phyloP scores from a whole-genome alignment of 2,329 filamentous ascomycete species.

The Plenodomus lindquistii region DNA sequence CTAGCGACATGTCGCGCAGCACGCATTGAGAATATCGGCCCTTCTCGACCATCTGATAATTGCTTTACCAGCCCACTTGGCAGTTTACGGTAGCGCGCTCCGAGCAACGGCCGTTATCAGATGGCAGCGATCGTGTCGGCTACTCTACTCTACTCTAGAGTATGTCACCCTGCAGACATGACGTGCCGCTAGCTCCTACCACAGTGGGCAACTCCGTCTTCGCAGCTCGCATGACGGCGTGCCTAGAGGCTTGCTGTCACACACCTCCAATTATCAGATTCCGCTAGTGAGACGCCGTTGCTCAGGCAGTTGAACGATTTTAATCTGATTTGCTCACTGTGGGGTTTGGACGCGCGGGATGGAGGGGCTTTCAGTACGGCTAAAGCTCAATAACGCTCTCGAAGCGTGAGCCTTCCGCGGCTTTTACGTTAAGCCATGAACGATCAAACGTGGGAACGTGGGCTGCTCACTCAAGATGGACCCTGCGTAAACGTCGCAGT shows the following conservation, averaged over 20 bases:
- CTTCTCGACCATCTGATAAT: not conserved
- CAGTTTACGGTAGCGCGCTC: conserved; percentile 11
- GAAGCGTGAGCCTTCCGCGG: not conserved
- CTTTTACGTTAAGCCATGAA: conserved; percentile 21
- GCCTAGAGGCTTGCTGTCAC: too few relatives aligned
- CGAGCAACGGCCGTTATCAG: conserved; percentile 39
- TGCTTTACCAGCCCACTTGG: not conserved
- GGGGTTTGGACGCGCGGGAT: conserved; percentile 11
- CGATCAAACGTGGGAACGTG: conserved; percentile 4
- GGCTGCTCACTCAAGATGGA: not conserved
- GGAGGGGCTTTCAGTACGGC: conserved; percentile 20
- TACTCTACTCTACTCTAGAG: conserved; percentile 14
- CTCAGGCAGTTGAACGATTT: conserved; percentile 13
- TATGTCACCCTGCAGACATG: conserved; percentile 25
- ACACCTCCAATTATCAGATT: conserved; percentile 40
- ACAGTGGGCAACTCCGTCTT: conserved; percentile 23
- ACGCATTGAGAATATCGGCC: not conserved
- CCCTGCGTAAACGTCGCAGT: conserved; percentile 10
- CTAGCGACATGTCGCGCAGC: not conserved
- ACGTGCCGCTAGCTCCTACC: conserved; percentile 8
- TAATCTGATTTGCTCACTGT: conserved; percentile 39
- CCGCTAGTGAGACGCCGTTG: conserved; percentile 17
- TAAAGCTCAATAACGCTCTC: conserved; percentile 23
- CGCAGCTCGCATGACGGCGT: conserved; percentile 6
- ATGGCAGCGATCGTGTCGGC: conserved; percentile 22